phyloP scores from a whole-genome alignment of 805 yeast genomes.

The Hanseniaspora vineae region DNA sequence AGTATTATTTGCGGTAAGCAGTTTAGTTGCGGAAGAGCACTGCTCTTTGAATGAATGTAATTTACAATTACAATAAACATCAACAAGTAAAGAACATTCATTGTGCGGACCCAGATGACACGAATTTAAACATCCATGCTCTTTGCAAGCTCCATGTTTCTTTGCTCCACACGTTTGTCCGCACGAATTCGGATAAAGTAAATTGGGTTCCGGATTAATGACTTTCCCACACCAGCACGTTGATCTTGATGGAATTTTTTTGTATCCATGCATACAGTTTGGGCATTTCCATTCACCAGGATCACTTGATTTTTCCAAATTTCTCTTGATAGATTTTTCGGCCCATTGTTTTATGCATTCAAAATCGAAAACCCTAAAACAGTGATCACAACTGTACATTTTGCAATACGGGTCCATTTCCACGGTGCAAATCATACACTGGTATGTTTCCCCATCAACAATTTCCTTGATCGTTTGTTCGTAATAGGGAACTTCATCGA shows the following conservation, averaged over 20 bases:
- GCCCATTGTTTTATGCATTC: slow-evolving; percentile 88
- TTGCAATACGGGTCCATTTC: slow-evolving; percentile 54
- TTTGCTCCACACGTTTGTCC: slow-evolving; percentile 66
- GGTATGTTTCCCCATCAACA: slow-evolving; percentile 45
- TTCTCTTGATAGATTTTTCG: slow-evolving; percentile 53
- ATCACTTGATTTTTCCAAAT: slow-evolving; percentile 28
- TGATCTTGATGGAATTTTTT: slow-evolving; percentile 38
- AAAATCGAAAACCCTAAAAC: slow-evolving; percentile 76
- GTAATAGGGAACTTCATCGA: slow-evolving; percentile 17
- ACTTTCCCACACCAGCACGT: slow-evolving; percentile 84
- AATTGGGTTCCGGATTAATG: slow-evolving; percentile 47
- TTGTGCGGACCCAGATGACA: slow-evolving; percentile 92
- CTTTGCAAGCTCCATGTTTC: slow-evolving; percentile 33
- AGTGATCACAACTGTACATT: slow-evolving; percentile 68
- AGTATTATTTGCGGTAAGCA: no score
- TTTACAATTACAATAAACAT: slow-evolving; percentile 65
- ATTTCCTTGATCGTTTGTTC: slow-evolving; percentile 22
- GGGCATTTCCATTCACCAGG: slow-evolving; percentile 66
- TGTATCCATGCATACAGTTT: slow-evolving; percentile 33
- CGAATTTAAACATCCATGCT: slow-evolving; percentile 58
- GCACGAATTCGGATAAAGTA: slow-evolving; percentile 69
- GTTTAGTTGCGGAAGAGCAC: slow-evolving; percentile 41
- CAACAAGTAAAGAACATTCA: slow-evolving; percentile 63
- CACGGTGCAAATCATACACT: slow-evolving; percentile 80
- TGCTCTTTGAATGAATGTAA: slow-evolving; percentile 52